Evolutionary conservation across 495 filamentous ascomycete genomes (phyloP).

Genomic region (Penicillium odoratum): DNA sequence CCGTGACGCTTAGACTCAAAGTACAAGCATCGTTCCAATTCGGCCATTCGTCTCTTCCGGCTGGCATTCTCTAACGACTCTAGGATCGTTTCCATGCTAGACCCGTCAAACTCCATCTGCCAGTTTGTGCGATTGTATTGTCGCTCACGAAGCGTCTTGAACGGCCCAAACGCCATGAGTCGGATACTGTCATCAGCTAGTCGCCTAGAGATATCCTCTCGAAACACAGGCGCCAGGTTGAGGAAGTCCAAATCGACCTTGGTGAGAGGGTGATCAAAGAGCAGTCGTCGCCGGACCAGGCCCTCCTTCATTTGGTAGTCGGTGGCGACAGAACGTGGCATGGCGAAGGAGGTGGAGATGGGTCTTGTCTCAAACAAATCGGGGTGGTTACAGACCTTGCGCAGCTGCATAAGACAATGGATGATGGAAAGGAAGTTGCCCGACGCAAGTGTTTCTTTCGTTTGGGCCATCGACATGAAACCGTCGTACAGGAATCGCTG

Average conservation of each 20-base stretch:
- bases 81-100: constrained; percentile 67
- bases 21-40: constrained; percentile 76
- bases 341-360: constrained; percentile 96
- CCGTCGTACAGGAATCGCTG: constrained; percentile 96
- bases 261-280: constrained; percentile 64
- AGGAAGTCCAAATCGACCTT: constrained; percentile 73
- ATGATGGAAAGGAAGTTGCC: constrained; percentile 98
- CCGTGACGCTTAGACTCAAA: constrained; percentile 80
- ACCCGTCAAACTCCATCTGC: constrained; percentile 58
- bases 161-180: constrained; percentile 61
- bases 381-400: constrained; percentile 98
- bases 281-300: constrained; percentile 65
- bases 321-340: constrained; percentile 77
- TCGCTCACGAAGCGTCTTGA: constrained; percentile 61
- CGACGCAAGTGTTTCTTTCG: constrained; percentile 81
- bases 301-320: constrained; percentile 77
- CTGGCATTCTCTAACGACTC: constrained; percentile 70
- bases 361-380: constrained; percentile 97
- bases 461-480: constrained; percentile 92
- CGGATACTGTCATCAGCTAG: constrained; percentile 61
- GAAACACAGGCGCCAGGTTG: constrained; percentile 73
- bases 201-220: constrained; percentile 64
- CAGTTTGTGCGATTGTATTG: constrained; percentile 63
- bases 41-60: constrained; percentile 70
- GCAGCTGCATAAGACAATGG: constrained; percentile 96